Percentiles rank a stretch among this genome's conserved stretches.
Evolutionary conservation across 1,284 basidiomycete genomes (phyloP).

Genomic region (Boletellus deceptivus): DNA sequence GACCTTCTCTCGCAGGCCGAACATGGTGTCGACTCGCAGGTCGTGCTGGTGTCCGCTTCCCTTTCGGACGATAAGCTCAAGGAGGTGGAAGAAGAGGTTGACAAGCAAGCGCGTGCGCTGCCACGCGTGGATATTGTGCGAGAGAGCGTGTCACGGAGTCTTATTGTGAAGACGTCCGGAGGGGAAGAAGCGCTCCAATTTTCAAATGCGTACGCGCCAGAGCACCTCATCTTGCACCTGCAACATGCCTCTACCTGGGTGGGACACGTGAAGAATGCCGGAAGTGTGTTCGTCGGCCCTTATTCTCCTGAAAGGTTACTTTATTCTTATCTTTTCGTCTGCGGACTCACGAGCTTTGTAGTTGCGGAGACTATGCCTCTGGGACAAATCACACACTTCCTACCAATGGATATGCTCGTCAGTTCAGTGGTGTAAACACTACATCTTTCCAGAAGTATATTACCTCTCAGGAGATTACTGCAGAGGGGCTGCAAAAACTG

Average conservation of each 20-base stretch:
- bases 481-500: conserved; percentile 72
- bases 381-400: conserved; percentile 98
- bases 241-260: conserved; percentile 69
- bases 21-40: conserved; percentile 97
- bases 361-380: conserved; percentile 97
- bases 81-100: conserved; percentile 84
- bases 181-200: conserved; percentile 82
- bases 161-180: conserved; percentile 76
- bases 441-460: conserved; percentile 99
- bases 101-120: conserved; percentile 83
- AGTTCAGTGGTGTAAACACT: conserved; percentile 98
- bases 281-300: conserved; percentile 94
- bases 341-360: conserved; percentile 33
- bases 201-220: conserved; percentile 97
- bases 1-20: conserved; percentile 98
- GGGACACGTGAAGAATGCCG: conserved; percentile 80
- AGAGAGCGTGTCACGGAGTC: conserved; percentile 87
- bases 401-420: conserved; percentile 93
- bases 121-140: conserved; percentile 89
- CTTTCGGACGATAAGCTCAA: conserved; percentile 63
- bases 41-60: conserved; percentile 84
- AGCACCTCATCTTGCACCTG: conserved; percentile 92
- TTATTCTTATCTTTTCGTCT: conserved; percentile 11
- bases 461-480: conserved; percentile 90
- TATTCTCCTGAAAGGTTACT: conserved; percentile 89